A percentile compares a stretch with the other conserved stretches of the same genome.
Evolutionary conservation across 2,329 filamentous ascomycete genomes (phyloP).

Genomic region (Plectosphaerella cucumerina): DNA sequence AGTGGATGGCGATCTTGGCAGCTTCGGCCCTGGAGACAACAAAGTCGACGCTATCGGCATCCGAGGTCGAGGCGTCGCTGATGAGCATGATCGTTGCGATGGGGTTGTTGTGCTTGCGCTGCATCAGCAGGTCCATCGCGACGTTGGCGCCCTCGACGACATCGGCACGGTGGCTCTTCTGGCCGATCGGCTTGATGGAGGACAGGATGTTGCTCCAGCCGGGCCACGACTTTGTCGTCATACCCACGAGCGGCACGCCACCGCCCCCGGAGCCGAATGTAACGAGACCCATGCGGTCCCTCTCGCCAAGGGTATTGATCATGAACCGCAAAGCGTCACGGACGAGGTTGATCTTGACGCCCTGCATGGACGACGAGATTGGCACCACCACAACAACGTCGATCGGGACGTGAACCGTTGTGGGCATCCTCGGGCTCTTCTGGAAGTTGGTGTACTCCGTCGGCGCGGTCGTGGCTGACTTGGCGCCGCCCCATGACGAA

Average conservation of each 20-base stretch:
- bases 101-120: constrained; percentile 91
- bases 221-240: constrained; percentile 92
- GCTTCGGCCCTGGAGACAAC: constrained; percentile 95
- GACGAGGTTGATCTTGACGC: constrained; percentile 94
- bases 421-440: constrained; percentile 37
- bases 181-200: constrained; percentile 87
- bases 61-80: constrained; percentile 92
- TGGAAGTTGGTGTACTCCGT: constrained; percentile 85
- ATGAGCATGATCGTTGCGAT: constrained; percentile 95
- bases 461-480: constrained; percentile 81
- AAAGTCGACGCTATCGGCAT: constrained; percentile 94
- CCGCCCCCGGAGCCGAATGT: constrained; percentile 94
- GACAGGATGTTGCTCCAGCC: constrained; percentile 85
- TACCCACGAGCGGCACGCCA: constrained; percentile 91
- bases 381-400: constrained; percentile 96
- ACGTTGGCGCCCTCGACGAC: constrained; percentile 97
- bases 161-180: constrained; percentile 94
- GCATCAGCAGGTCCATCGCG: constrained; percentile 98
- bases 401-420: constrained; percentile 78
- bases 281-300: constrained; percentile 94
- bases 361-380: constrained; percentile 97
- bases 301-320: constrained; percentile 81
- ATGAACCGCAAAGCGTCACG: constrained; percentile 90
- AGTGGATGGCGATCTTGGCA: constrained; percentile 96
- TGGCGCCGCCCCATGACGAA: constrained; percentile 75